Evolutionary conservation across 2,329 filamentous ascomycete species (phyloP), one percentile per base, ranked within the genome.

Genomic region (Drechslerella stenobrocha): DNA sequence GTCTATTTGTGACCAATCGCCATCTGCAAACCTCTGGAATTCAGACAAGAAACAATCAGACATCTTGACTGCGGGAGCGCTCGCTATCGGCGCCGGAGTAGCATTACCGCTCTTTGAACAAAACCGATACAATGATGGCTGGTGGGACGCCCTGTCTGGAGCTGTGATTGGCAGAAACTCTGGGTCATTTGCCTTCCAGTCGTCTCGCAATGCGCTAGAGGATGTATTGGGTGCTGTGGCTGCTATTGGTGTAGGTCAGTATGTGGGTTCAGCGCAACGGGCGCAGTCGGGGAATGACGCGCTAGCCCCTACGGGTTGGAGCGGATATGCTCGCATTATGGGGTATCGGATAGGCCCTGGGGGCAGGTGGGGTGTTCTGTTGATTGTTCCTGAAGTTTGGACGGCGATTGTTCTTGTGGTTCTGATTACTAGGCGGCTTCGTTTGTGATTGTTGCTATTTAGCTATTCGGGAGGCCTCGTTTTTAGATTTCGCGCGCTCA

Each of bases 321-420:
- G n/a, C 13, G 63, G 63, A 18, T 47, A 37, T 2, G 63, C 63
- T 2, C 55, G 55, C 37, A 52, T 52, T n/a, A 23, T 59, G 3
- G 63, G 63, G 13, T 67, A 60, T 52, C 22, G 63, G 34, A 67
- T 67, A 18, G 63, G 63, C 2, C 60, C 63, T 20, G 63, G 55
- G 1, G 60, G 55, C 20, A 45, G 24, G n/a, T 67, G 63, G 63
- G 63, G 48, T 1, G 44, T 67, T 8, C 44, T 67, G 8, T 67
- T 67, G 23, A 67, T 67, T 11, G 63, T 55, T 1, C 63, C 63
- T 7, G 50, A 67, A 13, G 55, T 56, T 32, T 67, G 63, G 63
- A 22, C 56, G n/a, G 51, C 58, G 7, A 20, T 67, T 9, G 28
- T 67, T 37, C 51, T 67, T 20, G 53, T 18, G 7, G 13, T 47